Conservation (phyloP, 208 protist species). For the Trypanosoma boissoni region DNA sequence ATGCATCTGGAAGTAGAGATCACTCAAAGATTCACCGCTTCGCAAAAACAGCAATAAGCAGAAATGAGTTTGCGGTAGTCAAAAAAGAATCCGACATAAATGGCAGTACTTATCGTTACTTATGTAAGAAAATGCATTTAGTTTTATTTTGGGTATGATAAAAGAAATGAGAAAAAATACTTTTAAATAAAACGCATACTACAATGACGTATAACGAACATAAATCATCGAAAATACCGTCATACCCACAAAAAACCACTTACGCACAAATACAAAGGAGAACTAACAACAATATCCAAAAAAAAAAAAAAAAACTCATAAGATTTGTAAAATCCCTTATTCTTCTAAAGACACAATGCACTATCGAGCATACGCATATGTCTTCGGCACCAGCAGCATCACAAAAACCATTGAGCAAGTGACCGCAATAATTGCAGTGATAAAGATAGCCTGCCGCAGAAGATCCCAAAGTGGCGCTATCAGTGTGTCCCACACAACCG, state of each 20-base stretch:
- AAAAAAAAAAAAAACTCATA: too few relatives aligned
- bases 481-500: slow-evolving; percentile 47
- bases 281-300: too few relatives aligned
- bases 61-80: slow-evolving; percentile 59
- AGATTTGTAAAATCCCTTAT: too few relatives aligned
- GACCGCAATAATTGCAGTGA: slow-evolving; percentile 36
- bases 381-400: slow-evolving; percentile 42
- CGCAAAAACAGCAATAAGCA: slow-evolving; percentile 30
- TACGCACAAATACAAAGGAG: background rate
- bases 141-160: too few relatives aligned
- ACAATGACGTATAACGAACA: too few relatives aligned
- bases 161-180: too few relatives aligned
- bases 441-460: slow-evolving; percentile 44
- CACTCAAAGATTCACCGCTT: slow-evolving; percentile 38
- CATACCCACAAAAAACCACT: background rate
- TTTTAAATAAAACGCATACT: too few relatives aligned
- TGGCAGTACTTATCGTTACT: slow-evolving; percentile 32
- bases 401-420: slow-evolving; percentile 36
- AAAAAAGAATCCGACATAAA: slow-evolving; percentile 59
- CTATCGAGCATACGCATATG: slow-evolving; percentile 22
- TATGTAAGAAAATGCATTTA: too few relatives aligned
- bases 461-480: slow-evolving; percentile 58
- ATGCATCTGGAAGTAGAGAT: too few relatives aligned
- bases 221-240: too few relatives aligned
- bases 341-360: too few relatives aligned